Percentiles rank a stretch among this genome's conserved stretches.
phyloP scores from a whole-genome alignment of 2,329 filamentous ascomycete species.

The Neofusicoccum ribis region DNA sequence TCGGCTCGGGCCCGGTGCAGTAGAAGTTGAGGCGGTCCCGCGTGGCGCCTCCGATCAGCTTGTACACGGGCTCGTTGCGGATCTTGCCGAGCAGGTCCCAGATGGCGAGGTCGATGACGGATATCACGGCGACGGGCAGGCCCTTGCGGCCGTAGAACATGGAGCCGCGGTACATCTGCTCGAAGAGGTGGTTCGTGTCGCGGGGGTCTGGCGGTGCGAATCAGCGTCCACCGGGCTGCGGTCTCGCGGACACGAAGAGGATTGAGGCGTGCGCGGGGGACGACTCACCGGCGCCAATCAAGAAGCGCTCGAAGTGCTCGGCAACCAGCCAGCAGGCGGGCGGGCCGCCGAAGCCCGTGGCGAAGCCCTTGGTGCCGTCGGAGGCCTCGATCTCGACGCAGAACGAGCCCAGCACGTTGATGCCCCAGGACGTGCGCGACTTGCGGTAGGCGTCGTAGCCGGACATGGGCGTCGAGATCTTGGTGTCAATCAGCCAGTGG shows the following conservation, averaged over 20 bases:
- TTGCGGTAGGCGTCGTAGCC: conserved; percentile 84
- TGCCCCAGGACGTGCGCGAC: conserved; percentile 89
- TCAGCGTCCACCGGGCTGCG: background rate
- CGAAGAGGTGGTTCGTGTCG: conserved; percentile 88
- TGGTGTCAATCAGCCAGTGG: conserved; percentile 82
- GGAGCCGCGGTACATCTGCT: conserved; percentile 93
- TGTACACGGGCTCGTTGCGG: conserved; percentile 89
- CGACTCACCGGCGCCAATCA: conserved; percentile 68
- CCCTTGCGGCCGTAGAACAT: conserved; percentile 98
- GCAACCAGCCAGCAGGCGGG: conserved; percentile 93
- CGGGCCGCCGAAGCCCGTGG: conserved; percentile 90
- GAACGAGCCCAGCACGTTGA: conserved; percentile 92
- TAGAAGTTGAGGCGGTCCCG: conserved; percentile 84
- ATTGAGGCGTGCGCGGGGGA: no score
- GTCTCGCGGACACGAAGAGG: no score
- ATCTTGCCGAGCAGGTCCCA: conserved; percentile 94
- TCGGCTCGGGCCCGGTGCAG: conserved; percentile 86
- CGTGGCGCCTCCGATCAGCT: conserved; percentile 88
- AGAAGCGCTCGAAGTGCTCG: conserved; percentile 89
- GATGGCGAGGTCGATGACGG: conserved; percentile 86
- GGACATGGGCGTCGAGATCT: conserved; percentile 91
- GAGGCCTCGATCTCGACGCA: conserved; percentile 84
- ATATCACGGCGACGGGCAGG: conserved; percentile 85
- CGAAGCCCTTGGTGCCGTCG: conserved; percentile 91
- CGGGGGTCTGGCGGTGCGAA: conserved; percentile 63